Base-by-base conservation (phyloP, 2,329 filamentous ascomycete species). In the Pseudogymnoascus sp. region DNA sequence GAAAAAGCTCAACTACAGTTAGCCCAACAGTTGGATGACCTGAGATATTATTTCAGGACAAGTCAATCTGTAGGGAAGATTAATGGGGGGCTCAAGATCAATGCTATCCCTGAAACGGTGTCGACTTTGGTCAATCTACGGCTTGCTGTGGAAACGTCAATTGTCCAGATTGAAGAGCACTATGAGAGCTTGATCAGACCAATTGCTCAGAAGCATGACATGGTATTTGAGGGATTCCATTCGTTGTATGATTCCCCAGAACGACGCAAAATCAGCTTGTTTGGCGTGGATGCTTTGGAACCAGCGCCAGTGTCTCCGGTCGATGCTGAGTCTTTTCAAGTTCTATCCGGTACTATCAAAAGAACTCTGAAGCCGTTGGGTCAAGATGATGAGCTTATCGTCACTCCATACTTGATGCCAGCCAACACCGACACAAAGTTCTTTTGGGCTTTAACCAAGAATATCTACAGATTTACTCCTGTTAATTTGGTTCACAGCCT, bases 71-170 rank as follows among this genome's bases (percentile, higher is more conserved):
- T 82, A 0, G 82, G 84, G 68, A 72, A 83, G 35, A 78, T 85
- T 68, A 71, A 72, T 35, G 83, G 82, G 24, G 83, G 83, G 8
- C 78, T 83, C 46, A 85, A 85, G 70, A 79, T 81, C 66, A 85
- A 85, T 63, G 83, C 83, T 2, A 76, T 85, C 40, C 83, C 83
- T 0, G 82, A 85, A 70, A 79, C 79, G 50, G 78, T 82, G 50
- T 78, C 74, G 3, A 77, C 81, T 0, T 76, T 79, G 0, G 77
- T 85, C 38, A 85, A 85, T 68, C 82, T 84, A 73, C 82, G 83
- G 6, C 78, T 85, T 41, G 68, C 69, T 10, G 66, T 70, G 3
- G 69, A 70, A 43, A 67, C 62, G 14, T 78, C 79, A 2, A 75
- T 84, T 40, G 4, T 4, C 22, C 19, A 46, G 41, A 77, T 79